These are phyloP conservation scores for Backusella macrospora DNA, from an alignment of 192 early-diverging fungal species.

Conservation along the genomic window DNA sequence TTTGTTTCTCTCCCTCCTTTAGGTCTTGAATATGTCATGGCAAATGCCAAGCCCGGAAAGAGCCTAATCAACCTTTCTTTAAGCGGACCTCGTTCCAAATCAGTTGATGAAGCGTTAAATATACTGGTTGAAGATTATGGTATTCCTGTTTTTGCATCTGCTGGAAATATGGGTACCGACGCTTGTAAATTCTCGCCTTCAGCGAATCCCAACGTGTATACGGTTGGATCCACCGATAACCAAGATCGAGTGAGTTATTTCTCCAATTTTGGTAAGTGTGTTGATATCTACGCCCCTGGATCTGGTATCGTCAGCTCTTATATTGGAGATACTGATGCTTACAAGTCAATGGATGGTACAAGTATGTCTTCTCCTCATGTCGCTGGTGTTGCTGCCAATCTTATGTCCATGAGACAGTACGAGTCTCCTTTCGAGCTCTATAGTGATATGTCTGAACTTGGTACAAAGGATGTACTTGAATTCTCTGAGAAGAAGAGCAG, in stretches of 20 bases:
- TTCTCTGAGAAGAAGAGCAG: neutral
- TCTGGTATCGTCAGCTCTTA: slow-evolving; percentile 50
- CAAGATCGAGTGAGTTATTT: slow-evolving; percentile 49
- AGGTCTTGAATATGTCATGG: slow-evolving; percentile 27
- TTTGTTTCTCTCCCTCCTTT: slow-evolving; percentile 23
- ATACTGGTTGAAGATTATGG: slow-evolving; percentile 33
- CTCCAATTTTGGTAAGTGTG: slow-evolving; percentile 57
- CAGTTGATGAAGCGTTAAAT: slow-evolving; percentile 49
- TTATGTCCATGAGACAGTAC: slow-evolving; percentile 36
- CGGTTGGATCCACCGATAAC: slow-evolving; percentile 50
- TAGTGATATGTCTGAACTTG: slow-evolving; percentile 14
- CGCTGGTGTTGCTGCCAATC: slow-evolving; percentile 47
- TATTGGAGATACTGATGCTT: slow-evolving; percentile 23
- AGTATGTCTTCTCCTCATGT: slow-evolving; percentile 58
- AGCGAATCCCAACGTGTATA: slow-evolving; percentile 41
- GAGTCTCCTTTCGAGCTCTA: slow-evolving; percentile 38
- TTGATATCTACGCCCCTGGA: slow-evolving; percentile 66
- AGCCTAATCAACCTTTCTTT: slow-evolving; percentile 64
- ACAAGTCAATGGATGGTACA: slow-evolving; percentile 49
- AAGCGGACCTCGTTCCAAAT: slow-evolving; percentile 52
- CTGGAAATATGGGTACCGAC: slow-evolving; percentile 60
- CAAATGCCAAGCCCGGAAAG: slow-evolving; percentile 33
- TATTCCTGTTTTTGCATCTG: slow-evolving; percentile 58
- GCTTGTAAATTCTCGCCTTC: slow-evolving; percentile 62
- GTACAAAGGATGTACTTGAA: slow-evolving; percentile 21